Percentiles rank a stretch among this genome's conserved stretches.
Evolutionary conservation across 1,139 yeast genomes (phyloP).

Genomic region (Hyphopichia wangnamkhiaoensis): DNA sequence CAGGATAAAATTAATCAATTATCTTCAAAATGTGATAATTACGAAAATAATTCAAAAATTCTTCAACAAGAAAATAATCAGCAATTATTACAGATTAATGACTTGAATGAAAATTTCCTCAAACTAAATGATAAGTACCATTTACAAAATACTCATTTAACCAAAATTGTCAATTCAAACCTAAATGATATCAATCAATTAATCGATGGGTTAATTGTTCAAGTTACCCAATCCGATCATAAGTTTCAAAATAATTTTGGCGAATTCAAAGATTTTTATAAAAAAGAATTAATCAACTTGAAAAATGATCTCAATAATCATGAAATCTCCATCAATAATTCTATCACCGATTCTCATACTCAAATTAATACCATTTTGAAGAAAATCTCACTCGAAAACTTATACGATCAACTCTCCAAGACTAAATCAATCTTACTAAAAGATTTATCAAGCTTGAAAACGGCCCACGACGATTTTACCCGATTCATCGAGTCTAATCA

Average conservation of each 20-base stretch:
- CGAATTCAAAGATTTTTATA: conserved; percentile 2
- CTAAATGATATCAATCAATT: conserved; percentile 6
- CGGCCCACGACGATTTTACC: conserved; percentile 16
- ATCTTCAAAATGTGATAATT: conserved; percentile 7
- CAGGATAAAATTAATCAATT: conserved; percentile 8
- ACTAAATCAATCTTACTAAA: too few species aligned
- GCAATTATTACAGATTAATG: conserved; percentile 6
- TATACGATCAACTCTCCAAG: conserved; percentile 5
- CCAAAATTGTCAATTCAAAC: conserved; percentile 9
- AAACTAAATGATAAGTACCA: conserved; percentile 11
- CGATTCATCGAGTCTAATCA: conserved; percentile 4
- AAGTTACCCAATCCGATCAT: conserved; percentile 3
- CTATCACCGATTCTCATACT: conserved; percentile 6
- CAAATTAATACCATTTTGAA: conserved; percentile 5
- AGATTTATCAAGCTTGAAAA: conserved; percentile 12
- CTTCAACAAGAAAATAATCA: conserved; percentile 3
- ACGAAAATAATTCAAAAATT: conserved; percentile 6
- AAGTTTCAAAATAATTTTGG: not conserved
- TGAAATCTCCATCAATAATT: conserved; percentile 1
- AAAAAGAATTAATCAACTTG: conserved; percentile 3
- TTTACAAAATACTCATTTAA: conserved; percentile 9
- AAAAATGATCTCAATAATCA: conserved; percentile 4
- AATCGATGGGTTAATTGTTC: too few species aligned
- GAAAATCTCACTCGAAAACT: conserved; percentile 3
- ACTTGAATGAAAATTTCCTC: conserved; percentile 6